phyloP scores from a whole-genome alignment of 169 alveolate genomes.

The Babesia sp. region DNA sequence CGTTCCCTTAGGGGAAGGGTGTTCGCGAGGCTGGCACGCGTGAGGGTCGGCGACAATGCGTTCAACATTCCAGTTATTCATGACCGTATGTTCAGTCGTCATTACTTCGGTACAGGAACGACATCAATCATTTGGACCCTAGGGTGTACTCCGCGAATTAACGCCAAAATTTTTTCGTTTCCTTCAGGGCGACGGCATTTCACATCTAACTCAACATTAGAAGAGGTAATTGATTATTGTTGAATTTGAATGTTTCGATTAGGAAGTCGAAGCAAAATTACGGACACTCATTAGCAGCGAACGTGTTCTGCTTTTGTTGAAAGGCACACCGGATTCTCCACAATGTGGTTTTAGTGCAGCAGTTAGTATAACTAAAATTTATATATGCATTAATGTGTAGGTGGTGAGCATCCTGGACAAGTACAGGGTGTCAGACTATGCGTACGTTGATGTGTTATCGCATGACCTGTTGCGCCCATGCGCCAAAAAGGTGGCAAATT shows the following conservation, averaged over 20 bases:
- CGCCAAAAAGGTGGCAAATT: constrained; percentile 53
- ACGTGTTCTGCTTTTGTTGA: constrained; percentile 63
- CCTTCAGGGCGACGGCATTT: too few relatives aligned
- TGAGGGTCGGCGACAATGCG: too few relatives aligned
- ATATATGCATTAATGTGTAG: background rate
- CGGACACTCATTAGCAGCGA: constrained; percentile 34
- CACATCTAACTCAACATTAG: too few relatives aligned
- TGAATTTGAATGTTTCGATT: background rate
- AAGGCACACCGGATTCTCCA: constrained; percentile 81
- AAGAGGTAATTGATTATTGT: background rate
- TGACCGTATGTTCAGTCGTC: too few relatives aligned
- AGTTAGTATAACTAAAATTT: constrained; percentile 28
- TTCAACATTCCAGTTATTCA: too few relatives aligned
- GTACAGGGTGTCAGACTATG: constrained; percentile 56
- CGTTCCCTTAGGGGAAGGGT: too few relatives aligned
- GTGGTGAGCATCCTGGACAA: constrained; percentile 57
- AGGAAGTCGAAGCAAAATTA: constrained; percentile 55
- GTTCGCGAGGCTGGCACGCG: too few relatives aligned
- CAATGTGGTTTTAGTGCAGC: constrained; percentile 75
- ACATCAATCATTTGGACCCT: background rate
- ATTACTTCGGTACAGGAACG: background rate
- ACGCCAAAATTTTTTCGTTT: too few relatives aligned
- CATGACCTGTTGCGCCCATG: constrained; percentile 64
- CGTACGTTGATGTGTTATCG: constrained; percentile 59
- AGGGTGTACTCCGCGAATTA: too few relatives aligned